Percentiles rank a stretch among this genome's conserved stretches.
Conservation (phyloP, 169 alveolate genomes). For the Eimeria praecox region DNA sequence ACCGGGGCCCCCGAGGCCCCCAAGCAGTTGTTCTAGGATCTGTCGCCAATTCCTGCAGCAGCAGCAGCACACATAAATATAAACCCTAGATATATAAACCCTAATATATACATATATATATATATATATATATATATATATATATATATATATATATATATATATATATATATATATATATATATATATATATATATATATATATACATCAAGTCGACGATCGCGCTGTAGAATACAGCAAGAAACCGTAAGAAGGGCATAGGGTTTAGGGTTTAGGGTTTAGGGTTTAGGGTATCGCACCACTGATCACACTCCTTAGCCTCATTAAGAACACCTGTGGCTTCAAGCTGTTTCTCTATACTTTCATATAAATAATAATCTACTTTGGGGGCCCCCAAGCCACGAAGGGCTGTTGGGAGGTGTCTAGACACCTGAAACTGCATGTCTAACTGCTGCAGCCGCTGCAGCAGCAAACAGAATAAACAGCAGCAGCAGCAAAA, state of each 20-base stretch:
- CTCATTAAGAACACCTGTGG: slow-evolving; percentile 24
- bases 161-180: too few species aligned
- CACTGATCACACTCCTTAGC: slow-evolving; percentile 6
- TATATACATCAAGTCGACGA: too few species aligned
- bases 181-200: too few species aligned
- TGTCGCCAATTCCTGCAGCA: slow-evolving; percentile 5
- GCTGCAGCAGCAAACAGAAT: slow-evolving; percentile 33
- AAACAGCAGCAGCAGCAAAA: background rate
- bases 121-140: too few species aligned
- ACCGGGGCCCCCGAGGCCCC: slow-evolving; percentile 25
- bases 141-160: too few species aligned
- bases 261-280: background rate
- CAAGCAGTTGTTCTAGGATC: background rate
- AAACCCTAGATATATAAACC: background rate
- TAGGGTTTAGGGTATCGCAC: slow-evolving; percentile 31
- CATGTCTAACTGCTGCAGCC: slow-evolving; percentile 21
- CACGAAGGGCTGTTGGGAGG: background rate
- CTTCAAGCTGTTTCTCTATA: background rate
- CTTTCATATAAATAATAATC: background rate
- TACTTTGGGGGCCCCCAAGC: background rate
- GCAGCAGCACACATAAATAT: background rate
- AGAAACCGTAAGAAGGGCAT: too few species aligned
- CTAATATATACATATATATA: too few species aligned
- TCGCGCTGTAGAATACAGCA: too few species aligned
- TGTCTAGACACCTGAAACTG: slow-evolving; percentile 9